Evolutionary conservation across 768 basidiomycete genomes (phyloP).

Genomic region (Phlegmacium glaucopus): DNA sequence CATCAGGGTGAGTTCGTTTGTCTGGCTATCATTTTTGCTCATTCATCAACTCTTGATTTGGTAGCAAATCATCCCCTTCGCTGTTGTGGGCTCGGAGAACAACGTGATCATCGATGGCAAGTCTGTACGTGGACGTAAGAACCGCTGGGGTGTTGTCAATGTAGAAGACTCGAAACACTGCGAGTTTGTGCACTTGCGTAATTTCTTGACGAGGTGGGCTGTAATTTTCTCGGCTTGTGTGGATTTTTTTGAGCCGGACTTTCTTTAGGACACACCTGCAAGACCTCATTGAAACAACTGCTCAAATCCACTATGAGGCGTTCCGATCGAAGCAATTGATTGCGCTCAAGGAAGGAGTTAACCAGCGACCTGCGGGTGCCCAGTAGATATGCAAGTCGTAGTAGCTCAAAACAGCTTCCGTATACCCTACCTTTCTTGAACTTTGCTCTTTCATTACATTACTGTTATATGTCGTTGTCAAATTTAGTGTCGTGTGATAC

Average conservation of each 20-base stretch:
- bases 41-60: background rate
- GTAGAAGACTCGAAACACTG: slow-evolving; percentile 96
- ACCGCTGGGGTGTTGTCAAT: slow-evolving; percentile 98
- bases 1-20: slow-evolving; percentile 66
- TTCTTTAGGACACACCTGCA: slow-evolving; percentile 86
- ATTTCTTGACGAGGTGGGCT: slow-evolving; percentile 84
- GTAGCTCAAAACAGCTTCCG: background rate
- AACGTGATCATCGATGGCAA: slow-evolving; percentile 96
- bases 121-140: slow-evolving; percentile 92
- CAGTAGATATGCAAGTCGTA: slow-evolving; percentile 25
- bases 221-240: slow-evolving; percentile 2
- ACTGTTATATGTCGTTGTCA: slow-evolving; percentile 8
- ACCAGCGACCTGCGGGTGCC: slow-evolving; percentile 50
- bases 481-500: slow-evolving; percentile 20
- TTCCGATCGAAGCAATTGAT: slow-evolving; percentile 98
- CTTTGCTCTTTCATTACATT: background rate
- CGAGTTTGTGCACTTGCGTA: slow-evolving; percentile 95
- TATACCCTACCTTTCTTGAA: slow-evolving; percentile 3
- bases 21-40: background rate
- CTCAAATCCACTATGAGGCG: slow-evolving; percentile 98
- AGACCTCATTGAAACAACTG: slow-evolving; percentile 98
- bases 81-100: slow-evolving; percentile 95
- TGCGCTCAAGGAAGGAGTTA: slow-evolving; percentile 94
- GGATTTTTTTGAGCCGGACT: background rate
- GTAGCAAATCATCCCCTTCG: slow-evolving; percentile 93